Evolutionary conservation across 2,329 filamentous ascomycete species (phyloP), one percentile per base, ranked within the genome.

Genomic region (Verticillium isaacii): DNA sequence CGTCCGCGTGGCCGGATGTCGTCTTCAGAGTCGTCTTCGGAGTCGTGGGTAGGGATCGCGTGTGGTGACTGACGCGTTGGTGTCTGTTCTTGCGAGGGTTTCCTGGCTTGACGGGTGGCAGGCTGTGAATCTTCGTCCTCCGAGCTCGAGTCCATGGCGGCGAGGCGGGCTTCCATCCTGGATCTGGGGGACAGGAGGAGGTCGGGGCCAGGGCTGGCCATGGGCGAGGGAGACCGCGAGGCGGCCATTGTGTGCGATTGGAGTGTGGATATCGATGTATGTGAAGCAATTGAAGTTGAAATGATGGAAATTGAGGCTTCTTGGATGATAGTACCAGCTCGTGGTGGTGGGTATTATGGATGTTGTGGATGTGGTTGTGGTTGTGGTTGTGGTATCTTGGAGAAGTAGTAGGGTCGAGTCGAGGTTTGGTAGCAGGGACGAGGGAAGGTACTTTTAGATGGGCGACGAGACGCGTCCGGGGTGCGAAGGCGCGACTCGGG

Each of bases 1-100:
- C 84, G 83, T 29, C 89, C 88, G 60, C 83, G 82, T 0, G 89
- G 89, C 55, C 79, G 77, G 2, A 82, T 58, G 14, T 72, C 72
- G 8, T 73, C 71, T 54, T 72, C 72, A 2, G 69, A 70, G 62
- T 61, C 58, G 58, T 32, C 45, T 15, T 36, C 45, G 39, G 56
- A 58, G 8, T 32, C 58, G 9, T 32, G 59, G 11, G 45, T 50
- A 25, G 45, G n/a, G 17, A 50, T 50, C 17, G 45, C 7, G 19
- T 8, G 3, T 14, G 32, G 41, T 57, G 52, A 56, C n/a, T 4
- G 23, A 59, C 19, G 54, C 23, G 32, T 45, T 58, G 25, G 39
- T 41, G 19, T 50, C 25, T 2, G 58, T 15, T 14, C 32, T 25
- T 29, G 32, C 1, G 54, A 56, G 54, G 54, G 12, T 11, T 32